These are phyloP conservation scores for Aureobasidium sp. DNA, from an alignment of 2,329 filamentous ascomycete genomes.

Conservation along the genomic window DNA sequence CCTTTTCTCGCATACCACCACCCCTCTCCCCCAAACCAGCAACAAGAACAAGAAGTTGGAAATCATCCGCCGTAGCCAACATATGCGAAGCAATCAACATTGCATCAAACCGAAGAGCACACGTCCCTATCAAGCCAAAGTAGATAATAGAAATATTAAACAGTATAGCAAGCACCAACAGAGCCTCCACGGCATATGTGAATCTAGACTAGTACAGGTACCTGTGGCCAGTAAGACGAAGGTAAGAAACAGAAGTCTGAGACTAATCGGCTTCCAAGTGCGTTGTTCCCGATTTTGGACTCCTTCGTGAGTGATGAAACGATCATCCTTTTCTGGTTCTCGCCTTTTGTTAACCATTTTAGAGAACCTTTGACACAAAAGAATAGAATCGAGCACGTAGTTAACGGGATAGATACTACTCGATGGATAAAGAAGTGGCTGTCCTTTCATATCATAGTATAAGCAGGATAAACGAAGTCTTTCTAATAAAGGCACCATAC, in stretches of 20 bases:
- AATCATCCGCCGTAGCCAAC: constrained; percentile 5
- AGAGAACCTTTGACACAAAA: not conserved
- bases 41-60: not conserved
- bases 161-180: not conserved
- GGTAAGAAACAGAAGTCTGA: not conserved
- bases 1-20: too few relatives aligned
- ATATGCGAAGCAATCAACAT: constrained; percentile 27
- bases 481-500: too few relatives aligned
- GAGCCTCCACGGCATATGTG: constrained; percentile 28
- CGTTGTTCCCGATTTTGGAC: too few relatives aligned
- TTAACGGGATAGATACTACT: not conserved
- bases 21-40: not conserved
- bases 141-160: constrained; percentile 20
- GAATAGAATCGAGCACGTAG: not conserved
- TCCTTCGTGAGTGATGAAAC: not conserved
- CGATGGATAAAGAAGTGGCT: not conserved
- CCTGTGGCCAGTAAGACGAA: constrained; percentile 22
- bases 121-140: not conserved
- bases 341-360: not conserved
- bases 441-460: not conserved
- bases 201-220: constrained; percentile 33
- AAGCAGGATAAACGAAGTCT: too few relatives aligned
- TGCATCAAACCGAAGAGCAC: constrained; percentile 22
- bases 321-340: not conserved
- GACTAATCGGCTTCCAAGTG: not conserved